phyloP scores from a whole-genome alignment of 2,329 filamentous ascomycete genomes.

The Talaromyces sp. region DNA sequence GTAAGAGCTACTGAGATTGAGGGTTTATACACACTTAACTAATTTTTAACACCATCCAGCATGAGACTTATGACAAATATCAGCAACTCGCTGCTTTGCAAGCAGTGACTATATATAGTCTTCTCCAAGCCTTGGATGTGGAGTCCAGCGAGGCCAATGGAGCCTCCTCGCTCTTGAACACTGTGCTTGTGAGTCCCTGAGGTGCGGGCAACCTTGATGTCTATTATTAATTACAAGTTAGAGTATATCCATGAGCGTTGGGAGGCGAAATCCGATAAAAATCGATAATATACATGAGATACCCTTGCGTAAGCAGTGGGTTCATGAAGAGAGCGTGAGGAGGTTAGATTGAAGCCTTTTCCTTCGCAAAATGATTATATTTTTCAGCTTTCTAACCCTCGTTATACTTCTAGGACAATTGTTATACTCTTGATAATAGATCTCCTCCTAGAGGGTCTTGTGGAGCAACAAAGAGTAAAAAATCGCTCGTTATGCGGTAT shows the following conservation, averaged over 20 bases:
- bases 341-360: constrained; percentile 1
- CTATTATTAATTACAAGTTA: background rate
- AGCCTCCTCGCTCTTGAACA: constrained; percentile 1
- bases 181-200: constrained; percentile 1
- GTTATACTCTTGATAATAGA: constrained; percentile 11
- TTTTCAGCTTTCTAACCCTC: background rate
- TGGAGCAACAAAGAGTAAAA: background rate
- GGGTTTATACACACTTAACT: background rate
- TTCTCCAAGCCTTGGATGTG: constrained; percentile 12
- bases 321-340: constrained; percentile 14
- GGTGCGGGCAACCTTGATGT: background rate
- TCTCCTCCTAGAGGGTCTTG: constrained; percentile 13
- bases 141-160: constrained; percentile 11
- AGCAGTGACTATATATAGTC: constrained; percentile 11
- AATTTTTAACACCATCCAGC: background rate
- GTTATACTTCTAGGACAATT: constrained; percentile 8
- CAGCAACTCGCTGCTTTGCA: constrained; percentile 13
- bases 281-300: background rate
- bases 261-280: background rate
- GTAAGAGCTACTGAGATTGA: background rate
- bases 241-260: constrained; percentile 2
- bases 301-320: constrained; percentile 8
- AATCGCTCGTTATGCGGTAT: constrained; percentile 1
- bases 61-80: constrained; percentile 11
- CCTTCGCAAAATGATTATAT: background rate